Conservation (phyloP, 495 filamentous ascomycete genomes). For the Terfezia boudieri region DNA sequence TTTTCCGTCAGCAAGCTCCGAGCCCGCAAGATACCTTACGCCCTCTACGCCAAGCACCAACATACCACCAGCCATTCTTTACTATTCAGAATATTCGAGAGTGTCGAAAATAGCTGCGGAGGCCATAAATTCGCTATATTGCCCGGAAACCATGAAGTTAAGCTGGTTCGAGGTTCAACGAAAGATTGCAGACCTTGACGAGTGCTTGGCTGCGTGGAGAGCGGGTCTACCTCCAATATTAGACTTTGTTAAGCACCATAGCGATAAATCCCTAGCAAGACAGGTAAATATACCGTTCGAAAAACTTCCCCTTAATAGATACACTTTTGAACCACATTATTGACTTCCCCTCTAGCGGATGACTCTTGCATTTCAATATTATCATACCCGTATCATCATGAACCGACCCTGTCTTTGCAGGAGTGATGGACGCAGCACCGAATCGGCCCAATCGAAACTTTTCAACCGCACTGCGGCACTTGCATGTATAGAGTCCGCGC, state of each 20-base stretch:
- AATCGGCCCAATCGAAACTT: conserved; percentile 22
- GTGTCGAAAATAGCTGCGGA: conserved; percentile 26
- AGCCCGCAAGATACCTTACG: too few species aligned
- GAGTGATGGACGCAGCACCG: conserved; percentile 24
- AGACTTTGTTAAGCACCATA: conserved; percentile 21
- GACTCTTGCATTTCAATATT: conserved; percentile 32
- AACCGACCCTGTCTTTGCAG: conserved; percentile 39
- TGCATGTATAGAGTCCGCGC: conserved; percentile 36
- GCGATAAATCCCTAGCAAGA: too few species aligned
- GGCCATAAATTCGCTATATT: conserved; percentile 36
- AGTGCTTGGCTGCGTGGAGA: conserved; percentile 33
- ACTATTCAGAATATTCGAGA: background rate
- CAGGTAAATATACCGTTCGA: too few species aligned
- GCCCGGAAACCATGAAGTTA: conserved; percentile 27
- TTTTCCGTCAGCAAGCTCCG: too few species aligned
- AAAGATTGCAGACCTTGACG: conserved; percentile 29
- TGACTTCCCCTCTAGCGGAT: conserved; percentile 19
- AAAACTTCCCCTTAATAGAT: background rate
- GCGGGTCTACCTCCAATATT: conserved; percentile 28
- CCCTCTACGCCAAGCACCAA: too few species aligned
- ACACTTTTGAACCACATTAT: background rate
- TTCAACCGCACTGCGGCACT: conserved; percentile 31
- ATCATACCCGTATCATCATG: conserved; percentile 36
- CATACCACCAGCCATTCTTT: background rate
- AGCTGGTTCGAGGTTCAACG: conserved; percentile 40